phyloP scores from a whole-genome alignment of 1,139 yeast genomes.

The Candida tetrigidarum region DNA sequence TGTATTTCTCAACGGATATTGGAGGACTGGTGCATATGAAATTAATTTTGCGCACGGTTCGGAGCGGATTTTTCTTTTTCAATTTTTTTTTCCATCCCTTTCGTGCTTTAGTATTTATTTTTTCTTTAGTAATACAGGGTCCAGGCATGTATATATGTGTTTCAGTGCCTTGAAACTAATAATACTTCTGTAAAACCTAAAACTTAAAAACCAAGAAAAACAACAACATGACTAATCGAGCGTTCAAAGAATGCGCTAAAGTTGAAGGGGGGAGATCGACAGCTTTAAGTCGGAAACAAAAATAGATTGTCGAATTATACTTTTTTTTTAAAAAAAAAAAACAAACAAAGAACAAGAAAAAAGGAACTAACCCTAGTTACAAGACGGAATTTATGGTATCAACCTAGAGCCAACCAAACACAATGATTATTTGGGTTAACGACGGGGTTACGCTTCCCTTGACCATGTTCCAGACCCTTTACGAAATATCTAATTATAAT shows the following conservation, averaged over 20 bases:
- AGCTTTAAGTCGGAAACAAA: background rate
- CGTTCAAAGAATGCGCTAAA: background rate
- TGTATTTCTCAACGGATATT: background rate
- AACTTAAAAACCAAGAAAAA: too few species aligned
- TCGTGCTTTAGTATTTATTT: too few species aligned
- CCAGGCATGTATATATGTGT: background rate
- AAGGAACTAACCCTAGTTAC: background rate
- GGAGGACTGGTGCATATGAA: background rate
- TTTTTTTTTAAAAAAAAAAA: too few species aligned
- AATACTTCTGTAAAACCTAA: background rate
- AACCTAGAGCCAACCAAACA: too few species aligned
- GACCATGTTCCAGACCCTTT: background rate
- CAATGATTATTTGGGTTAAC: too few species aligned
- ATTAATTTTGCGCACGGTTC: background rate
- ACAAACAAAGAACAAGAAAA: too few species aligned
- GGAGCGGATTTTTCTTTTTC: too few species aligned
- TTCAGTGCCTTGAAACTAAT: background rate
- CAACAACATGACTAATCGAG: background rate
- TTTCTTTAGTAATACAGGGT: background rate
- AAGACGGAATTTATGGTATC: background rate
- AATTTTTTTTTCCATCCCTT: too few species aligned
- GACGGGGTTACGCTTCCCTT: too few species aligned
- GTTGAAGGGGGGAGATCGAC: background rate
- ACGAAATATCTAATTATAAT: too few species aligned
- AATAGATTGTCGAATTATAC: conserved; percentile 1